A percentile compares a stretch with the other conserved stretches of the same genome.
These are phyloP conservation scores for Elongisporangium prolatum DNA, from an alignment of 352 stramenopile species.

Conservation along the genomic window DNA sequence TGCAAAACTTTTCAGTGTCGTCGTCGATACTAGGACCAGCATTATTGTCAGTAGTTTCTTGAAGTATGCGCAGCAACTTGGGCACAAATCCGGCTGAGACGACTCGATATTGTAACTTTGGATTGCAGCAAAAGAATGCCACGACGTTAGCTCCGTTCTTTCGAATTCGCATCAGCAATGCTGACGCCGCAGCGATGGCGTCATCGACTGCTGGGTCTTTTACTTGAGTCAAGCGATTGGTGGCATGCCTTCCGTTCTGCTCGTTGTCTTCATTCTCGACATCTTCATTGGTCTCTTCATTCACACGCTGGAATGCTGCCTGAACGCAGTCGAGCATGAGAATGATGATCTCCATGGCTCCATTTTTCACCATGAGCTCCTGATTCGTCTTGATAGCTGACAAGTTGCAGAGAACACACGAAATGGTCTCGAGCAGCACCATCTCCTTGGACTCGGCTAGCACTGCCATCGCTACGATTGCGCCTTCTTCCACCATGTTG, in stretches of 20 bases:
- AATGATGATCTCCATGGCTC: conserved; percentile 35
- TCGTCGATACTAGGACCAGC: conserved; percentile 18
- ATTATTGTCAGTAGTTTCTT: conserved; percentile 23
- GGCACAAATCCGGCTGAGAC: conserved; percentile 47
- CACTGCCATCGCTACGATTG: conserved; percentile 46
- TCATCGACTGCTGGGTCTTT: conserved; percentile 13
- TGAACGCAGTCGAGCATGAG: conserved; percentile 33
- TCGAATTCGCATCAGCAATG: conserved; percentile 27
- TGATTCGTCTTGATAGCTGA: conserved; percentile 59
- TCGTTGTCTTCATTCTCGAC: not conserved
- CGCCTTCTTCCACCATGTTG: conserved; percentile 71
- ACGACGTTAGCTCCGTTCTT: conserved; percentile 65
- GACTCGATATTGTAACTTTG: conserved; percentile 58
- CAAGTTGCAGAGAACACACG: conserved; percentile 56
- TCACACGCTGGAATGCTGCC: conserved; percentile 19
- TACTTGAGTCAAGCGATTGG: no score
- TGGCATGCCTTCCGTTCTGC: no score
- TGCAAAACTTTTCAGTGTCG: conserved; percentile 62
- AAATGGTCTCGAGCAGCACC: conserved; percentile 35
- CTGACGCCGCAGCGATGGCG: conserved; percentile 9
- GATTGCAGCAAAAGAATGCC: conserved; percentile 71
- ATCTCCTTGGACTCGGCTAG: conserved; percentile 31
- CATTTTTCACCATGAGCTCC: conserved; percentile 54
- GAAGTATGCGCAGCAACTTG: conserved; percentile 40
- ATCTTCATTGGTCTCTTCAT: conserved; percentile 10